phyloP scores from a whole-genome alignment of 2,329 filamentous ascomycete genomes.

The Ambrosiella cleistominuta region DNA sequence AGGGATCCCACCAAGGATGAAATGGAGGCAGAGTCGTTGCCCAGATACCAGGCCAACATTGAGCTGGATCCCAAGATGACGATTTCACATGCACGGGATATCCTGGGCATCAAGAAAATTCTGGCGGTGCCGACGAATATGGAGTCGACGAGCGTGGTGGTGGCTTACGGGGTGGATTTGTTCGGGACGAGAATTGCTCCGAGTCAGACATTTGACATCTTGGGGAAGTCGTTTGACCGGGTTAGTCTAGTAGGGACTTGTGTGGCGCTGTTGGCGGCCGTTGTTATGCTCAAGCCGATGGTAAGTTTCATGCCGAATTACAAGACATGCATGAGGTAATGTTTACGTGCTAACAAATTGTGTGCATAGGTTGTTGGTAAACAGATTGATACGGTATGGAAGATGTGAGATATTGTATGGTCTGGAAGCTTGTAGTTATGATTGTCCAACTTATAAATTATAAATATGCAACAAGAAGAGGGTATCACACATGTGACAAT shows the following conservation, averaged over 20 bases:
- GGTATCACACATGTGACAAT: no score
- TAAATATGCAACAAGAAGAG: no score
- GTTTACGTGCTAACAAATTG: not conserved
- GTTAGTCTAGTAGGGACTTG: conserved; percentile 70
- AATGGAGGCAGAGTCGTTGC: conserved; percentile 60
- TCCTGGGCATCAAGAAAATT: conserved; percentile 57
- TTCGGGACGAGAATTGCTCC: conserved; percentile 79
- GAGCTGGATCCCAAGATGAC: conserved; percentile 71
- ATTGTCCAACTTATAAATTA: no score
- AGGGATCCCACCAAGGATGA: conserved; percentile 68
- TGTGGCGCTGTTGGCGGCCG: conserved; percentile 57
- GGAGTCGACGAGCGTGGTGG: conserved; percentile 80
- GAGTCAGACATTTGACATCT: conserved; percentile 75
- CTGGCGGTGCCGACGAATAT: conserved; percentile 61
- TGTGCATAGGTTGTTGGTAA: conserved; percentile 38
- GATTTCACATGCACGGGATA: conserved; percentile 65
- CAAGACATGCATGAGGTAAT: conserved; percentile 19
- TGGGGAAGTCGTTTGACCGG: conserved; percentile 90
- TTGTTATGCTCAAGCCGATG: conserved; percentile 65
- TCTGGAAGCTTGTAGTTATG: no score
- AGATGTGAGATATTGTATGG: not conserved
- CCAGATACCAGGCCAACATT: conserved; percentile 56
- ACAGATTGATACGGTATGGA: conserved; percentile 50
- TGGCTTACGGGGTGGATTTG: conserved; percentile 75
- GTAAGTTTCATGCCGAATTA: conserved; percentile 20